Evolutionary conservation across 2,329 filamentous ascomycete genomes (phyloP), one percentile per base, ranked within the genome.

Genomic region (Fusarium citri): DNA sequence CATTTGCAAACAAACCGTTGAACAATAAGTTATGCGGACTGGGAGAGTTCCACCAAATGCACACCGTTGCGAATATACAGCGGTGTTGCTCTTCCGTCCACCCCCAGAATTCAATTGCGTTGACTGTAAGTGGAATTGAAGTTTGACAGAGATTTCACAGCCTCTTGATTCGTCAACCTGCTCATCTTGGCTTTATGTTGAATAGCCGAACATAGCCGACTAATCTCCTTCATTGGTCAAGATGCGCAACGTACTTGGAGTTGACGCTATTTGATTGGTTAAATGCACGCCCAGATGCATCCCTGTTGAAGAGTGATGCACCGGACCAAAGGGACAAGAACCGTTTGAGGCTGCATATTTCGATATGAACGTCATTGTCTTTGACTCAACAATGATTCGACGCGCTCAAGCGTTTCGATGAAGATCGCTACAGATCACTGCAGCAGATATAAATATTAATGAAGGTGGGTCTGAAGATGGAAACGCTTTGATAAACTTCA

Each of bases 71-170:
- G 45, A 51, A 60, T 25, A 70, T 37, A 55, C 49, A 57, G 59
- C 58, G 59, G 68, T 60, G 59, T 64, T 59, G 47, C 45, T 45
- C 67, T 59, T 59, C 58, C 51, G 51, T 49, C 45, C 56, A 31
- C 56, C 70, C 60, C 66, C 37, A 41, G 30, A 25, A 50, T 58
- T 30, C 30, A 26, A 48, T 26, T 55, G 46, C 42, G 66, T 49
- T 69, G 43, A 62, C 63, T 69, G 66, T 68, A 71, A 71, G 60
- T 69, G 57, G 66, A 68, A 68, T 64, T 68, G 58, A 57, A 47
- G 55, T 58, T 65, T 69, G 65, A 65, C 72, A 74, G 70, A 74
- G 71, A 74, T 74, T 74, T 74, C 64, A 58, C 63, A 48, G 63
- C 48, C 20, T 48, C 61, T 31, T 69, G 66, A 74, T 74, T 74